phyloP scores from a whole-genome alignment of 2,329 filamentous ascomycete genomes.

The Colletotrichum chlorophyti region DNA sequence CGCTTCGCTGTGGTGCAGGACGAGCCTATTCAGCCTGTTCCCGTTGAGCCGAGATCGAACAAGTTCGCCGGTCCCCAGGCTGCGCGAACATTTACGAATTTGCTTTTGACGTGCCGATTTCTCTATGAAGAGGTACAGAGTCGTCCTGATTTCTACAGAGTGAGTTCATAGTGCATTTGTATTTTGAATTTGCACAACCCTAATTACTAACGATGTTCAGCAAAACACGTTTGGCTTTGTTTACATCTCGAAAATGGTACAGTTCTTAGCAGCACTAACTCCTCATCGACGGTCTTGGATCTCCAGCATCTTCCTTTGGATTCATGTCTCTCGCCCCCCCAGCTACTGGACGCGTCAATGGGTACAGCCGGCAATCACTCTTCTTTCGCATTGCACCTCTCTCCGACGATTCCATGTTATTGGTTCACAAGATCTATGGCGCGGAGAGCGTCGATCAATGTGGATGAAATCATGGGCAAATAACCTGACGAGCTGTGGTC shows the following conservation, averaged over 20 bases:
- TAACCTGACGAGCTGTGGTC: no score
- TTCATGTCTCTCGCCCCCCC: no score
- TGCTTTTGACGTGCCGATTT: neutral
- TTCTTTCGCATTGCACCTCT: conserved; percentile 4
- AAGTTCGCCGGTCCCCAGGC: neutral
- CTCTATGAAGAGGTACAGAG: neutral
- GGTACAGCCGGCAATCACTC: neutral
- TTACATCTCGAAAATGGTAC: neutral
- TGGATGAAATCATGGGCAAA: no score
- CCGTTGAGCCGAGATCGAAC: neutral
- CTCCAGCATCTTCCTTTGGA: neutral
- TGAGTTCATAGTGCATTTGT: neutral
- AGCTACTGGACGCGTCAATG: neutral
- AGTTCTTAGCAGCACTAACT: conserved; percentile 4
- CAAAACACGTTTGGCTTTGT: neutral
- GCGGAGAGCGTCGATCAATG: no score
- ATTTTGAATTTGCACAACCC: neutral
- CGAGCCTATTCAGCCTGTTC: neutral
- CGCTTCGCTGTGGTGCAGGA: neutral
- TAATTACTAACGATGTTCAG: neutral
- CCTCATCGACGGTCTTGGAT: conserved; percentile 3
- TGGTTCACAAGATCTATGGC: neutral
- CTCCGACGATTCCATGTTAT: neutral
- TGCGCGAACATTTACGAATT: neutral
- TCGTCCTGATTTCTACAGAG: conserved; percentile 1